Percentiles rank a stretch among this genome's conserved stretches.
These are phyloP conservation scores for Cudoniella acicularis DNA, from an alignment of 495 filamentous ascomycete species.

Conservation along the genomic window DNA sequence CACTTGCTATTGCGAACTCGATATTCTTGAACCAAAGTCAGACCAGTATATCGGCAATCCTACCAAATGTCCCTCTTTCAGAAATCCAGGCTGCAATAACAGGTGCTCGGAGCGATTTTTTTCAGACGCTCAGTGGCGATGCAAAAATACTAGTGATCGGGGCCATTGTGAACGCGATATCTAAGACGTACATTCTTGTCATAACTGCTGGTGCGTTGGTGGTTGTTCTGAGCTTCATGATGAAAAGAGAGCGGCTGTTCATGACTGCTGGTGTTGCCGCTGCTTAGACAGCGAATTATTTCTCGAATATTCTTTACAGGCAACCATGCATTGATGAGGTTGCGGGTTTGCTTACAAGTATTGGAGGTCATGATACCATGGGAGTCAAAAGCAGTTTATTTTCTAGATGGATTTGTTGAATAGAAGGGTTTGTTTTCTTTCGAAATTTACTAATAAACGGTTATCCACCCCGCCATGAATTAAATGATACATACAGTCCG, in stretches of 20 bases:
- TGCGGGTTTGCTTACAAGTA: too few relatives aligned
- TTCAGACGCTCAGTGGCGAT: slow-evolving; percentile 32
- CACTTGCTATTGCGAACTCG: slow-evolving; percentile 53
- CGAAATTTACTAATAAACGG: too few relatives aligned
- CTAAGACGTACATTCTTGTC: slow-evolving; percentile 46
- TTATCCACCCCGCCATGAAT: too few relatives aligned
- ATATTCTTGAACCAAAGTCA: slow-evolving; percentile 49
- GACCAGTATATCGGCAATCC: slow-evolving; percentile 28
- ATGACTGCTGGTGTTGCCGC: slow-evolving; percentile 20
- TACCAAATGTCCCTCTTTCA: slow-evolving; percentile 32
- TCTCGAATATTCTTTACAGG: too few relatives aligned
- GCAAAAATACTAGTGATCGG: slow-evolving; percentile 35
- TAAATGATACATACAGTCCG: too few relatives aligned
- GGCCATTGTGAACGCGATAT: slow-evolving; percentile 49
- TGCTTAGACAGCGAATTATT: too few relatives aligned
- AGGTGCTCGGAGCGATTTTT: slow-evolving; percentile 40
- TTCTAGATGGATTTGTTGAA: too few relatives aligned
- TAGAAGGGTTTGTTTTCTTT: too few relatives aligned
- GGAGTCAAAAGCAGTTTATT: too few relatives aligned
- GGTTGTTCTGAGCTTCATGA: slow-evolving; percentile 38
- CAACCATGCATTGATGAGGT: too few relatives aligned
- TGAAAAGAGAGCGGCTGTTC: slow-evolving; percentile 55
- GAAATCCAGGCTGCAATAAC: slow-evolving; percentile 45
- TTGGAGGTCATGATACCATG: too few relatives aligned
- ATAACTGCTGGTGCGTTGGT: slow-evolving; percentile 45